These are phyloP conservation scores for Citrus inodora DNA, from an alignment of 345 rosid genomes.

Conservation along the genomic window DNA sequence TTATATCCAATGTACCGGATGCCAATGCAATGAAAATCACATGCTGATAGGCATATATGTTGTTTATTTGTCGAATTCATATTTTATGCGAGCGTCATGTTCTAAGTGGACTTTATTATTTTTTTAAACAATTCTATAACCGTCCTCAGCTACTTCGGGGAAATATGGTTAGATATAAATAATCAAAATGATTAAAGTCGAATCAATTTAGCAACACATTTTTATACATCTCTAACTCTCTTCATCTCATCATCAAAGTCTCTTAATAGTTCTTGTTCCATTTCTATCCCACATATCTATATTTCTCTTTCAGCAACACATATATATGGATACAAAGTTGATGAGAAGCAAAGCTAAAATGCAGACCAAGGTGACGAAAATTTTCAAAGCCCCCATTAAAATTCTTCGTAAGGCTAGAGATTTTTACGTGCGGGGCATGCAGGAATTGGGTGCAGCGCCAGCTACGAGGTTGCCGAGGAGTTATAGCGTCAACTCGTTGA, in stretches of 20 bases:
- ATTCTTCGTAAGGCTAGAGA: slow-evolving; percentile 34
- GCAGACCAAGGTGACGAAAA: slow-evolving; percentile 22
- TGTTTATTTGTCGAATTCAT: neutral
- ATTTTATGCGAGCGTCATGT: too few relatives aligned
- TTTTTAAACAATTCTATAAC: too few relatives aligned
- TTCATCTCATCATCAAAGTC: neutral
- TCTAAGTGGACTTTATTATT: too few relatives aligned
- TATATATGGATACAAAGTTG: neutral
- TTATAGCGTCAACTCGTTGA: slow-evolving; percentile 25
- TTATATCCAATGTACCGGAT: neutral
- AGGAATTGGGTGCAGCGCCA: slow-evolving; percentile 16
- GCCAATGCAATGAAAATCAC: neutral
- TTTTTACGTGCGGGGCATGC: slow-evolving; percentile 30
- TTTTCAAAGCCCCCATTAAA: slow-evolving; percentile 25
- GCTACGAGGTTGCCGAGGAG: slow-evolving; percentile 24
- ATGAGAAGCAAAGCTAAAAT: slow-evolving; percentile 22
- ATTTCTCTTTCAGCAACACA: neutral
- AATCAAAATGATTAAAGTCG: too few relatives aligned
- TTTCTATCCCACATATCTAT: neutral
- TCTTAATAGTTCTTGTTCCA: neutral
- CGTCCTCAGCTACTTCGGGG: slow-evolving; percentile 17
- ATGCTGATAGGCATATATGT: neutral
- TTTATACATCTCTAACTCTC: neutral
- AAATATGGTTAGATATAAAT: neutral
- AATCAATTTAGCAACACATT: neutral